These are phyloP conservation scores for Lagenidium sp. DNA, from an alignment of 352 stramenopile species.

Conservation along the genomic window DNA sequence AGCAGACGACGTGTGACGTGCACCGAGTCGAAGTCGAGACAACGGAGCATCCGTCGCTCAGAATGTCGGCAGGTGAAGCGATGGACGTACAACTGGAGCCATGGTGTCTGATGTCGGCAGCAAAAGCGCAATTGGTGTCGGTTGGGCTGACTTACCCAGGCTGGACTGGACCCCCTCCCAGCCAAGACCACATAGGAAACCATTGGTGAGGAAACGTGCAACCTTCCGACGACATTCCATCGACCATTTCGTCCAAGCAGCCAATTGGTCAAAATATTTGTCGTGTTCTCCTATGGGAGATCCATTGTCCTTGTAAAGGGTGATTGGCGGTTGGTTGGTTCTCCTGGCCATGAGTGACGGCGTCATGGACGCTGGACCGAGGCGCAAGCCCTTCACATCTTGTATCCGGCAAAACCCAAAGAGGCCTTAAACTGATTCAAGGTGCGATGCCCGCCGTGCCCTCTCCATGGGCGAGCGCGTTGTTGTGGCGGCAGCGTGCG, in stretches of 20 bases:
- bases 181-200: conserved; percentile 4
- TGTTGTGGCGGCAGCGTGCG: no score
- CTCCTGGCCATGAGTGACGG: conserved; percentile 13
- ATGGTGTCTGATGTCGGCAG: conserved; percentile 20
- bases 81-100: conserved; percentile 31
- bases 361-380: conserved; percentile 2
- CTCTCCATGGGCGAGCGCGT: no score
- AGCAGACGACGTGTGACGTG: no score
- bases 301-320: conserved; percentile 34
- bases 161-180: no score
- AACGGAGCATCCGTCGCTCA: no score
- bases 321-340: conserved; percentile 28
- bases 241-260: background rate
- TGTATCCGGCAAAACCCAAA: conserved; percentile 86
- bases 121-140: conserved; percentile 12
- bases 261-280: conserved; percentile 26
- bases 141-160: no score
- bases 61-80: background rate
- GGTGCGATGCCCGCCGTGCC: conserved; percentile 20
- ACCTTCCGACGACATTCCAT: conserved; percentile 11
- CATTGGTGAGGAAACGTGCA: conserved; percentile 11
- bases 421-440: conserved; percentile 92
- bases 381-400: conserved; percentile 34
- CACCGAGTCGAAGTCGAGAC: no score
- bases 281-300: conserved; percentile 10